Evolutionary conservation across 805 yeast genomes (phyloP).

Genomic region (Phaffomyces thermotolerans): DNA sequence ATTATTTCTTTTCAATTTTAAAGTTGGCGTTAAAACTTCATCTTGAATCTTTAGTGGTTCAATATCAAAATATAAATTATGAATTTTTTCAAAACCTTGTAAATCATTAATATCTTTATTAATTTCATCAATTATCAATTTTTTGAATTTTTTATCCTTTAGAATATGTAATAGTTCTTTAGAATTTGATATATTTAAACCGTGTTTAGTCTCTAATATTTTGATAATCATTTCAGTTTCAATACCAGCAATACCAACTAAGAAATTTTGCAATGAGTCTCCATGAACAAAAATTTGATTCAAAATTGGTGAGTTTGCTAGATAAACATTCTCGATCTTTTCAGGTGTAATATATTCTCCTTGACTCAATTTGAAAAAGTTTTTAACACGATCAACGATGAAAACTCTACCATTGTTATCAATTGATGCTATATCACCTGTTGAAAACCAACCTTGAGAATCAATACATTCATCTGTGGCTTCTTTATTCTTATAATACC

Average conservation of each 20-base stretch:
- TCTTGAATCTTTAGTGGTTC: conserved; percentile 58
- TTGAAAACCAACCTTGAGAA: conserved; percentile 54
- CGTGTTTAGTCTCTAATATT: conserved; percentile 13
- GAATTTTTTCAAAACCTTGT: conserved; percentile 58
- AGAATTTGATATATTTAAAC: conserved; percentile 6
- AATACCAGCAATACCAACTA: conserved; percentile 61
- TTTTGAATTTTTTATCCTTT: conserved; percentile 17
- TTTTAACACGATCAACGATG: conserved; percentile 69
- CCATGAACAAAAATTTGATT: conserved; percentile 60
- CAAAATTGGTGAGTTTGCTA: conserved; percentile 43
- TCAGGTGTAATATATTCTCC: conserved; percentile 72
- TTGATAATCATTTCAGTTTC: conserved; percentile 32
- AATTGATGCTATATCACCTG: conserved; percentile 58
- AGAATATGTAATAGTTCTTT: conserved; percentile 11
- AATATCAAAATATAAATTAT: conserved; percentile 43
- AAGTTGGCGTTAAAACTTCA: conserved; percentile 62
- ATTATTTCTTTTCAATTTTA: conserved; percentile 45
- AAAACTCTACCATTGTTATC: conserved; percentile 44
- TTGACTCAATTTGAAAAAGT: conserved; percentile 62
- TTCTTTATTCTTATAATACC: conserved; percentile 46
- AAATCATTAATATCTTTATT: conserved; percentile 27
- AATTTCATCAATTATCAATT: conserved; percentile 13
- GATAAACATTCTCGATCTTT: conserved; percentile 57
- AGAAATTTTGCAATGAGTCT: conserved; percentile 45
- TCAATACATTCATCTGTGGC: conserved; percentile 49